Base-by-base conservation (phyloP, 371 early-diverging fungal species). In the Rhizopus microsporus region DNA sequence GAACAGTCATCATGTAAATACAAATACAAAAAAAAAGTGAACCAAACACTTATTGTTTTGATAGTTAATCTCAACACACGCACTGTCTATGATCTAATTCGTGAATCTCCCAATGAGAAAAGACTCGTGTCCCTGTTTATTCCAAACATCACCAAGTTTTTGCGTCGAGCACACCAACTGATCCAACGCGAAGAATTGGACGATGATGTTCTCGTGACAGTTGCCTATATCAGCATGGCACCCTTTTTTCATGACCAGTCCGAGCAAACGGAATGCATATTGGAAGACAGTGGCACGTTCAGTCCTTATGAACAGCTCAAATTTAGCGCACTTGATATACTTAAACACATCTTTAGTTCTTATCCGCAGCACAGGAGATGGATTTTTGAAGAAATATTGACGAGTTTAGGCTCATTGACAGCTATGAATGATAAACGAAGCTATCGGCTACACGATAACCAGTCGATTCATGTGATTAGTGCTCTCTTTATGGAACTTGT, bases 341-440 rank as follows among this genome's bases (percentile, higher is more conserved):
- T 87, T 30, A 75, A 75, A 5, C 67, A 60, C 47, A 56, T 95
- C 8, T 93, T 91, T 64, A 80, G 84, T 23, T 67, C 68, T 38
- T 75, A 88, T 30, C 72, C 83, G 0, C 74, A 69, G 1, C 93
- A 93, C 53, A 78, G 94, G 23, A 61, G 69, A 13, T 89, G 91
- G 85, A 90, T 96, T 13, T 70, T 96, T 23, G 94, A 93, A 46
- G 96, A 96, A 57, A 84, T 93, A 16, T 70, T 93, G 17, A 84
- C 86, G 0, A 84, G 86, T 35, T 61, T 94, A 8, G 83, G 89
- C 39, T 84, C 86, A 46, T 49, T 87, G 12, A 82, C 85, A 0
- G 67, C 73, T 5, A 76, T 82, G 47, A 83, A 83, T 63, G 72
- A 74, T 13, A 67, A 56, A 9, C 77, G 81, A 54, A 75, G 78